Base-by-base conservation (phyloP, 108 stramenopile species). In the Nannochloropsis gaditana region DNA sequence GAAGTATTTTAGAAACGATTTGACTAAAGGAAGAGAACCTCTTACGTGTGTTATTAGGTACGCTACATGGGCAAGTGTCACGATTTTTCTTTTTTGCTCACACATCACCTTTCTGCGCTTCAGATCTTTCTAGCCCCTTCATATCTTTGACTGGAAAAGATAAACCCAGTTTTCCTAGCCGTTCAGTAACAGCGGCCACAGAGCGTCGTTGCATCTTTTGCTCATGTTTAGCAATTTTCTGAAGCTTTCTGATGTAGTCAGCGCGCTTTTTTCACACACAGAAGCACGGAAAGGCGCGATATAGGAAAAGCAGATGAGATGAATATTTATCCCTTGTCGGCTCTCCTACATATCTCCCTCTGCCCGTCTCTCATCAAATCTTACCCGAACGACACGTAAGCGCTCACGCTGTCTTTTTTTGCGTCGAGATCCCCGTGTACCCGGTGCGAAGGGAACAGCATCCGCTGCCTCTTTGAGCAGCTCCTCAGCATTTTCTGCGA, bases 211-310 rank as follows among this genome's bases (percentile, higher is more conserved):
- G 59, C 59, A 73, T 73, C 59, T 73, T 73, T n/a, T 73, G 15
- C 59, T 73, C 59, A n/a, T 73, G 59, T 4, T 15, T n/a, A 73
- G 5, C 59, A n/a, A 73, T 73, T 73, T n/a, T n/a, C n/a, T 73
- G 59, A 15, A 73, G 59, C 59, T 73, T 73, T n/a, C n/a, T 73
- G 59, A 73, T n/a, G 59, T 73, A 73, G n/a, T 73, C 59, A 73
- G 59, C 59, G 19, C 59, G 59, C 59, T 73, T 31, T 31, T 31
- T 31, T 1, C 0, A 31, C 31, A 31, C 31, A 31, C 31, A 31
- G 31, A 31, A 31, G 31, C 31, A 31, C 31, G 31, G 31, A 31
- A 31, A 31, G 31, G 31, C 31, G 31, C 31, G 31, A 31, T 31
- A 31, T 31, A 31, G 31, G 31, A 31, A 31, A 31, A 31, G 59